Evolutionary conservation across 352 stramenopile species (phyloP).

Genomic region (Bremia lactucae): DNA sequence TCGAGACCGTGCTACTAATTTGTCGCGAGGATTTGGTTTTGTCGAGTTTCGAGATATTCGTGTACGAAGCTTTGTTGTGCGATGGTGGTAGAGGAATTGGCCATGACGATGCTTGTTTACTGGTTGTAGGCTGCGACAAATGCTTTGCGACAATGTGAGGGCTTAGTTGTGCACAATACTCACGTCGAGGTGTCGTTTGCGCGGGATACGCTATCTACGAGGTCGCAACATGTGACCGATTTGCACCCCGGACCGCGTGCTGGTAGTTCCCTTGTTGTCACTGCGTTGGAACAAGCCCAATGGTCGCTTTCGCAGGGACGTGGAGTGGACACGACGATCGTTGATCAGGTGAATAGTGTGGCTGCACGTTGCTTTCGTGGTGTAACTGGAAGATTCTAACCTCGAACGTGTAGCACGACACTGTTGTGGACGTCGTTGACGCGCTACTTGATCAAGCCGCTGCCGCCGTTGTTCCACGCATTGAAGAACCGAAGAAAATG

Average conservation of each 20-base stretch:
- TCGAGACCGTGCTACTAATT: conserved; percentile 52
- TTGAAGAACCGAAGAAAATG: conserved; percentile 64
- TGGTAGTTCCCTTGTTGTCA: conserved; percentile 40
- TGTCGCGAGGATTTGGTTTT: conserved; percentile 68
- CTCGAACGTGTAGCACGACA: conserved; percentile 13
- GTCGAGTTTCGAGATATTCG: conserved; percentile 62
- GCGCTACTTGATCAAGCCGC: conserved; percentile 48
- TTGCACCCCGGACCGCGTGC: conserved; percentile 3
- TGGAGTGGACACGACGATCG: conserved; percentile 19
- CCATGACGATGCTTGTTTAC: not conserved
- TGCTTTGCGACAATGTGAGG: conserved; percentile 22
- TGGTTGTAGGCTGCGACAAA: conserved; percentile 19
- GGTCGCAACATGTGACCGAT: conserved; percentile 6
- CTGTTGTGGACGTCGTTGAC: conserved; percentile 42
- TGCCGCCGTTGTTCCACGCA: conserved; percentile 37
- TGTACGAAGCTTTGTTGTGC: conserved; percentile 19
- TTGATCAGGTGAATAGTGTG: conserved; percentile 33
- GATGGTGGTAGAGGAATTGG: conserved; percentile 1
- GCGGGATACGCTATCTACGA: conserved; percentile 27
- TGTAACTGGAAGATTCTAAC: too few species aligned
- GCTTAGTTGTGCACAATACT: conserved; percentile 27
- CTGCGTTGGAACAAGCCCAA: conserved; percentile 70
- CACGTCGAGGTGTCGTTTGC: conserved; percentile 51
- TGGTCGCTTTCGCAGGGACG: conserved; percentile 61
- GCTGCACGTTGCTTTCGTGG: conserved; percentile 1